These are phyloP conservation scores for Penicillium polonicum DNA, from an alignment of 2,329 filamentous ascomycete species.

Conservation along the genomic window DNA sequence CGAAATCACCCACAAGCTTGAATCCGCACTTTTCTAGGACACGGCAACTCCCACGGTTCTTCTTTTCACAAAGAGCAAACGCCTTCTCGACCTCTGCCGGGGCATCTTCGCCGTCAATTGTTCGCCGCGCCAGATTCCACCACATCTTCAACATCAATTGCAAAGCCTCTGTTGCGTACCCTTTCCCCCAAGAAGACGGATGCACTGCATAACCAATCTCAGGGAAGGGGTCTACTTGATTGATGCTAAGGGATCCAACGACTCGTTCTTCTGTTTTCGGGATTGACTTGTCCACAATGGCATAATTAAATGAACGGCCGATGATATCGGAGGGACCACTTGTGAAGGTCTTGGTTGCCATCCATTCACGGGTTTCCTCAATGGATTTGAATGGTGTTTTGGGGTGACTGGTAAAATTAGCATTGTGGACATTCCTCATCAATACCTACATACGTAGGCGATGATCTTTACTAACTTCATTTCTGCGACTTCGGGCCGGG, in stretches of 20 bases:
- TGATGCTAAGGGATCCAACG: slow-evolving; percentile 27
- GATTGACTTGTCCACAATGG: slow-evolving; percentile 22
- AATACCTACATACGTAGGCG: not conserved
- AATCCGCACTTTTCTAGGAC: slow-evolving; percentile 29
- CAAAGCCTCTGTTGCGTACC: slow-evolving; percentile 30
- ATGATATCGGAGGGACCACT: slow-evolving; percentile 18
- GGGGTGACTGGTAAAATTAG: slow-evolving; percentile 19
- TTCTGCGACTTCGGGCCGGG: slow-evolving; percentile 25
- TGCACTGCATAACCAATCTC: slow-evolving; percentile 30
- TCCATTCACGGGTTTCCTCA: slow-evolving; percentile 26
- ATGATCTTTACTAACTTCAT: slow-evolving; percentile 19
- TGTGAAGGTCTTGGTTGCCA: slow-evolving; percentile 22
- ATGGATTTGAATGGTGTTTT: slow-evolving; percentile 24
- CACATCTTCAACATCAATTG: slow-evolving; percentile 24
- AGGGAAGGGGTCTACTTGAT: slow-evolving; percentile 17
- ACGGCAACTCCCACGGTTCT: slow-evolving; percentile 16
- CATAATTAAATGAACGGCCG: slow-evolving; percentile 25
- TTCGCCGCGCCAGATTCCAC: slow-evolving; percentile 23
- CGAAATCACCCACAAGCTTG: slow-evolving; percentile 9
- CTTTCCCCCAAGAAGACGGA: slow-evolving; percentile 28
- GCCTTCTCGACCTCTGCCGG: slow-evolving; percentile 15
- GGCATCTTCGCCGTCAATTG: not conserved
- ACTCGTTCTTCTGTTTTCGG: slow-evolving; percentile 10
- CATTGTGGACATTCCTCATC: not conserved
- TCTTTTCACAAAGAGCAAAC: slow-evolving; percentile 23